Conservation (phyloP, 495 filamentous ascomycete genomes). For the Tetracladium setigerum region DNA sequence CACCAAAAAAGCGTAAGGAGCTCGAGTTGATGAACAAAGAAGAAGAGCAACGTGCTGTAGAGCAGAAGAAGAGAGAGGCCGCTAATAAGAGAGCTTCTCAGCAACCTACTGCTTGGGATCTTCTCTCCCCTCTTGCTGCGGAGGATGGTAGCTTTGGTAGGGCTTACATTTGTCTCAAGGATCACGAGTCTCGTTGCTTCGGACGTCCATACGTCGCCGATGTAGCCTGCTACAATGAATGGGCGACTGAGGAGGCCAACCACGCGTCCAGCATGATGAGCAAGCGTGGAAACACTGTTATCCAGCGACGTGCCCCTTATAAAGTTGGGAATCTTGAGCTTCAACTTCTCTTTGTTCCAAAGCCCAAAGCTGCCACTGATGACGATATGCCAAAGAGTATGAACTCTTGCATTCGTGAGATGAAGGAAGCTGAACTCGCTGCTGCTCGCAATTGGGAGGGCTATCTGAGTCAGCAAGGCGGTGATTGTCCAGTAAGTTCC, state of each 20-base stretch:
- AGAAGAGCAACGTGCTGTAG: constrained; percentile 57
- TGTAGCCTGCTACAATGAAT: constrained; percentile 93
- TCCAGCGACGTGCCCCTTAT: constrained; percentile 72
- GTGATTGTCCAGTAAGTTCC: constrained; percentile 87
- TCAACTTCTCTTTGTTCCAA: constrained; percentile 89
- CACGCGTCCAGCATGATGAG: constrained; percentile 75
- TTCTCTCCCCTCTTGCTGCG: constrained; percentile 76
- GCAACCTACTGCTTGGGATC: constrained; percentile 71
- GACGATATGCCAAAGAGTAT: constrained; percentile 99
- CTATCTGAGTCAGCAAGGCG: constrained; percentile 88
- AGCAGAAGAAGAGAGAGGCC: constrained; percentile 61
- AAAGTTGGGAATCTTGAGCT: constrained; percentile 89
- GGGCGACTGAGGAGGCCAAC: constrained; percentile 76
- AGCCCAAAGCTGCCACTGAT: constrained; percentile 78
- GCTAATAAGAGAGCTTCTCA: constrained; percentile 46
- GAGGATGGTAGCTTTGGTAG: constrained; percentile 90
- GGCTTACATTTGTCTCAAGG: constrained; percentile 85
- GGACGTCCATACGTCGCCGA: constrained; percentile 82
- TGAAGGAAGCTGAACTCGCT: constrained; percentile 76
- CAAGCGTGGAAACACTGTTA: constrained; percentile 62
- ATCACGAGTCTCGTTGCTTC: constrained; percentile 79
- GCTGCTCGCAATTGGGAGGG: constrained; percentile 74
- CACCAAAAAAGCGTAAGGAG: constrained; percentile 91
- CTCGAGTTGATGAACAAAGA: constrained; percentile 74
- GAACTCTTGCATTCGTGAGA: constrained; percentile 85